Evolutionary conservation across 306 rosid species (phyloP), one percentile per base, ranked within the genome.

Genomic region (Prunus salicina): DNA sequence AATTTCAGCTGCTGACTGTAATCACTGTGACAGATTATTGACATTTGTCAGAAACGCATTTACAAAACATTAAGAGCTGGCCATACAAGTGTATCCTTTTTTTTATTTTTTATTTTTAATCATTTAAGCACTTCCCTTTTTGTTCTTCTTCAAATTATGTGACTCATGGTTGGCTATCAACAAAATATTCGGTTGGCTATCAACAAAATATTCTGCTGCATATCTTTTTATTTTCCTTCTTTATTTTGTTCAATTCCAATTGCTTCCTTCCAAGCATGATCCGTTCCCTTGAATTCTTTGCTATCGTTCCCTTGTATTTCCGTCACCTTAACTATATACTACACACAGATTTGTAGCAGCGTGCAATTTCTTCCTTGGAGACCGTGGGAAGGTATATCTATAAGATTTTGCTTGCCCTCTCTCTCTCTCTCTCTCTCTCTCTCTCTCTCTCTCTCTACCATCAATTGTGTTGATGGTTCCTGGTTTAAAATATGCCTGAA

Each of bases 341-440:
- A 56, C 72, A 94, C 71, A 56, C 74, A 94, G 98, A 94, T 94
- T 6, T 94, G 98, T 75, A 90, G 92, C 85, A 87, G 91, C 5
- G 93, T 85, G 51, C 93, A 94, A 73, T 94, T 94, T 81, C 98
- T 94, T 91, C 94, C 98, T 78, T 94, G 98, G 98, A 87, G 84
- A 90, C 88, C 96, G 51, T 94, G 97, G 93, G 98, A 94, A 94
- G 97, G 96, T 94, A 84, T 76, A 60, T 79, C 53, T 71, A 12
- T 5, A 53, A 34, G 20, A 32, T 4, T 19, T 27, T 45, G 16
- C 6, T 7, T 9, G 30, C 51, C 28, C 27, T 25, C 57, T 24
- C 14, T 46, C 6, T 22, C 46, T 14, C 43, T 8, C 2, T 65
- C 38, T 3, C 28, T 50, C 46, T 16, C 14, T 46, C 6, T 22